A percentile compares a stretch with the other conserved stretches of the same genome.
Evolutionary conservation across 176 grass and related monocot species (phyloP).

Genomic region (Triticum turgidum): DNA sequence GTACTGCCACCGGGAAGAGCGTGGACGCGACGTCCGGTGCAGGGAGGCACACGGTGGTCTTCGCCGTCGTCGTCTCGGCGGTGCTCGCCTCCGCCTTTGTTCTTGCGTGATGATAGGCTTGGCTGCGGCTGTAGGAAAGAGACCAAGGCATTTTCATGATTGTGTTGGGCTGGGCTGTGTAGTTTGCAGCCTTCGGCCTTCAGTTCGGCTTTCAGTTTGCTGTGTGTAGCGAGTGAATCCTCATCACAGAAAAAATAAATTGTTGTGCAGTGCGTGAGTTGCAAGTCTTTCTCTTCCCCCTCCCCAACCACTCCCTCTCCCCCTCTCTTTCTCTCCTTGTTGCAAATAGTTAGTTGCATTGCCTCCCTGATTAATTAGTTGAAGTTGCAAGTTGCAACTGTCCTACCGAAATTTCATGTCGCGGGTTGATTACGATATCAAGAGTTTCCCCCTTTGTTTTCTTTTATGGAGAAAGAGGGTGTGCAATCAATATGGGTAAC

Average conservation of each 20-base stretch:
- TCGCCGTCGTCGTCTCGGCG: conserved; percentile 9
- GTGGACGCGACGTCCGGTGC: neutral
- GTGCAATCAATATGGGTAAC: neutral
- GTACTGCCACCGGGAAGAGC: conserved; percentile 20
- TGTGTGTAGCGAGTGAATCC: neutral
- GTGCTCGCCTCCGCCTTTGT: neutral
- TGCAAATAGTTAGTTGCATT: too few relatives aligned
- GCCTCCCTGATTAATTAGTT: too few relatives aligned
- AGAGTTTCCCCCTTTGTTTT: too few relatives aligned
- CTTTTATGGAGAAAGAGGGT: neutral
- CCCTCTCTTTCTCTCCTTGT: too few relatives aligned
- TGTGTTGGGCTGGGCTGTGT: too few relatives aligned
- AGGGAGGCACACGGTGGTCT: neutral
- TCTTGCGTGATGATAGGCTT: neutral
- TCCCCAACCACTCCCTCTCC: too few relatives aligned
- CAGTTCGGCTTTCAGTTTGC: neutral
- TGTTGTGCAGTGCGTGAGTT: neutral
- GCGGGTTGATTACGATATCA: too few relatives aligned
- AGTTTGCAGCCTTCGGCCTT: neutral
- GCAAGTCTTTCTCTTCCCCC: too few relatives aligned
- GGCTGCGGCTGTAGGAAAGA: neutral
- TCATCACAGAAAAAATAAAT: too few relatives aligned
- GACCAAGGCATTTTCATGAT: neutral
- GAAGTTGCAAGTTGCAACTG: too few relatives aligned
- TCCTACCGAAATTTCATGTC: neutral